Percentiles rank a stretch among this genome's conserved stretches.
Conservation (phyloP, 352 stramenopile species). For the Globisporangium solare region DNA sequence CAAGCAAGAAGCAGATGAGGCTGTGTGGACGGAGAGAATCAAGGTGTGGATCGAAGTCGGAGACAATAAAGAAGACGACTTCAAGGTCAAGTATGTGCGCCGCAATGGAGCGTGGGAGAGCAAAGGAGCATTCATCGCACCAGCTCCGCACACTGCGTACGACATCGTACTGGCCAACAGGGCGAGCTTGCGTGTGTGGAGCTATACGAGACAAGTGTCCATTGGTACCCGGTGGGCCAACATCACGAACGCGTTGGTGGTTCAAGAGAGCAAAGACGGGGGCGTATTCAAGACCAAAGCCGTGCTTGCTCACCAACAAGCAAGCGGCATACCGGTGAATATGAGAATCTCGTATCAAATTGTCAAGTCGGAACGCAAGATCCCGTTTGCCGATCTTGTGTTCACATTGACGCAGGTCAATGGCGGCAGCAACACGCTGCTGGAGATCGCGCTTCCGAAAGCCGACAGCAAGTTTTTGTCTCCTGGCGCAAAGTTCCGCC, state of each 20-base stretch:
- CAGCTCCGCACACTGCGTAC: neutral
- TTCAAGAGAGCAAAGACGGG: neutral
- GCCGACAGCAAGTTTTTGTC: neutral
- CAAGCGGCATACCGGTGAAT: neutral
- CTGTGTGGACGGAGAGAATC: constrained; percentile 1
- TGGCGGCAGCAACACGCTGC: neutral
- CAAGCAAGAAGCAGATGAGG: neutral
- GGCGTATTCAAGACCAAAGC: neutral
- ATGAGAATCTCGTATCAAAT: neutral
- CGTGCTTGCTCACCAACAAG: neutral
- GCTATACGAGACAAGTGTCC: neutral
- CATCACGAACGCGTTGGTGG: neutral
- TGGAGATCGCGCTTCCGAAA: neutral
- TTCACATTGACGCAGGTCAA: neutral
- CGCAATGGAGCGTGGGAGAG: neutral
- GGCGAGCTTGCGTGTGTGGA: neutral
- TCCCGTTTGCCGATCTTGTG: constrained; percentile 1
- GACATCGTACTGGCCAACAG: neutral
- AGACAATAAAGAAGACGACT: neutral
- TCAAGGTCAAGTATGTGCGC: constrained; percentile 2
- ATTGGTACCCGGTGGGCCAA: neutral
- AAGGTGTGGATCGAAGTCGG: neutral
- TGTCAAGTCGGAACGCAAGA: neutral
- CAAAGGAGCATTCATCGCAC: neutral
- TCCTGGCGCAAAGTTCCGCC: neutral